phyloP scores from a whole-genome alignment of 1,139 yeast species.

The Taphrina flavorubra region DNA sequence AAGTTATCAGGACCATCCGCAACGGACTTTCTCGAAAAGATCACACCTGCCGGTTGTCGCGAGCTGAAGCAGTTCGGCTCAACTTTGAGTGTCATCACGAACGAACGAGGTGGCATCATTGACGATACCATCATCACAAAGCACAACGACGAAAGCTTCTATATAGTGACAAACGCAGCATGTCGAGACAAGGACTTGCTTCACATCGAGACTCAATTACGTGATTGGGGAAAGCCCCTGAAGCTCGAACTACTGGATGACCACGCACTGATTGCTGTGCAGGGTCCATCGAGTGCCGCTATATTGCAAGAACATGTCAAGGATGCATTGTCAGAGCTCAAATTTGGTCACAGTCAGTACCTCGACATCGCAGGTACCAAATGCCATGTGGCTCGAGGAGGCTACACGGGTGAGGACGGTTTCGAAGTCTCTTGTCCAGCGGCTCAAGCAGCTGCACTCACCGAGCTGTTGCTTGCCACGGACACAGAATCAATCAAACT shows the following conservation, averaged over 20 bases:
- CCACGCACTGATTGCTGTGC: conserved; percentile 77
- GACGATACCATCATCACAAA: conserved; percentile 93
- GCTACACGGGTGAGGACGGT: conserved; percentile 98
- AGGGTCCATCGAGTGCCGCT: conserved; percentile 72
- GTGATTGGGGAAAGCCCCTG: conserved; percentile 53
- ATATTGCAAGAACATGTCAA: conserved; percentile 69
- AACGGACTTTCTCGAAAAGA: conserved; percentile 69
- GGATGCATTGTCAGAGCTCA: conserved; percentile 63
- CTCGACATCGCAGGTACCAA: conserved; percentile 58
- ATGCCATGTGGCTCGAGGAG: conserved; percentile 73
- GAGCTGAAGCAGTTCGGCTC: conserved; percentile 64
- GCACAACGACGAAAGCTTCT: conserved; percentile 74
- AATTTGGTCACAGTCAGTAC: conserved; percentile 74
- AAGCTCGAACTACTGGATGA: conserved; percentile 71
- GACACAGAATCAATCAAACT: conserved; percentile 67
- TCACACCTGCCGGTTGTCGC: conserved; percentile 83
- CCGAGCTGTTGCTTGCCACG: conserved; percentile 64
- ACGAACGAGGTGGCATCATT: conserved; percentile 72
- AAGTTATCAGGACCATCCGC: conserved; percentile 70
- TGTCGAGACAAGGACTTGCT: conserved; percentile 79
- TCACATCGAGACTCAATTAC: conserved; percentile 64
- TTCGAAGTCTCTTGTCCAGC: conserved; percentile 85
- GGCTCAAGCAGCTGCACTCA: conserved; percentile 62
- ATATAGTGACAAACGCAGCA: conserved; percentile 97
- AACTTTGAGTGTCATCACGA: conserved; percentile 79